Evolutionary conservation across 2,329 filamentous ascomycete genomes (phyloP), one percentile per base, ranked within the genome.

Genomic region (Pseudogymnoascus sp.): DNA sequence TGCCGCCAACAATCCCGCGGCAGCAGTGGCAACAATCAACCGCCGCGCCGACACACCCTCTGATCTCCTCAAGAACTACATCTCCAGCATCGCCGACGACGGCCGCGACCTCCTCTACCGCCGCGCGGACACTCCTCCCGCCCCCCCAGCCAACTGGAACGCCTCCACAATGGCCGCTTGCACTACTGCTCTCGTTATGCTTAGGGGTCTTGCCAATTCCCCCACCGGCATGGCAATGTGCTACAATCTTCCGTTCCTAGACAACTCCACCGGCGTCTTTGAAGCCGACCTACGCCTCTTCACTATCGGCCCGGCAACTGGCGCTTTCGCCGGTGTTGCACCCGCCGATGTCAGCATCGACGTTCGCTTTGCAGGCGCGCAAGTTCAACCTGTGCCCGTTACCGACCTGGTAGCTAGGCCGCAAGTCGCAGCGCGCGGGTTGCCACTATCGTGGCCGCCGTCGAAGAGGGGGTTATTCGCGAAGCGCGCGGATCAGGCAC

Each of bases 181-280:
- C 74, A 77, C 76, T 49, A 69, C 76, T 21, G 80, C 83, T 7
- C 78, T 95, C 16, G 73, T 75, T 2, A 72, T 75, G 25, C 78
- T 91, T 59, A 77, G 78, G 12, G 76, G 75, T 9, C 77, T 80
- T 65, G 83, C 86, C 43, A 82, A 83, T 23, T 93, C 93, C 68
- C 88, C 89, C 4, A 88, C 89, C 8, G 91, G 91, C 60, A 84
- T 91, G 59, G 88, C 88, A 64, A 84, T 90, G 59, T 96, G 91
- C 81, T 95, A 93, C 78, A 96, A 95, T 73, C 75, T 96, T 23
- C 86, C 88, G 0, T 84, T 84, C 40, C 81, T 91, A 63, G 83
- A 93, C 76, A 84, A 83, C 68, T 75, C 75, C 3, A 86, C 83
- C 0, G 90, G 90, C 31, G 78, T 85, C 14, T 95, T 95, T 72